A percentile compares a stretch with the other conserved stretches of the same genome.
Conservation (phyloP, 2,329 filamentous ascomycete genomes). For the Talaromyces rugulosus region DNA sequence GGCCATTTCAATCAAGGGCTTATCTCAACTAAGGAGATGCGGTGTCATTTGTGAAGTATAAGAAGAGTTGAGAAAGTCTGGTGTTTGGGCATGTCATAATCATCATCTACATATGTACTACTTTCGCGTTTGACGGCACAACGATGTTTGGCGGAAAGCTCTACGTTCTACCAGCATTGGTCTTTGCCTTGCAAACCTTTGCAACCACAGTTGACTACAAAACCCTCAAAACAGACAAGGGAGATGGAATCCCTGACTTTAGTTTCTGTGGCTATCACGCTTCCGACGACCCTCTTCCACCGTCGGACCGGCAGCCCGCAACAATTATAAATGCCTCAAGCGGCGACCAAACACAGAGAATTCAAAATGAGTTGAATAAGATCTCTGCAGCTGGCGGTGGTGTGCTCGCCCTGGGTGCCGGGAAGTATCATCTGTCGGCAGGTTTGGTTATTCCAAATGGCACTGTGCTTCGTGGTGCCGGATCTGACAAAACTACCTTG, state of each 20-base stretch:
- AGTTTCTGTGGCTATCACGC: background rate
- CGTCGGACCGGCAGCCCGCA: background rate
- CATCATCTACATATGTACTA: background rate
- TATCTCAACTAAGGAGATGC: background rate
- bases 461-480: background rate
- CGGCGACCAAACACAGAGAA: background rate
- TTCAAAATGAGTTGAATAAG: background rate
- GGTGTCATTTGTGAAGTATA: background rate
- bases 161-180: background rate
- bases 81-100: background rate
- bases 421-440: background rate
- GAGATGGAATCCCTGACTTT: background rate
- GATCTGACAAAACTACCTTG: background rate
- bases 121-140: background rate
- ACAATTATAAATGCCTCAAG: background rate
- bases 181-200: background rate
- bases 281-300: background rate
- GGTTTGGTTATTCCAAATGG: background rate
- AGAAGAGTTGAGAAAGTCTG: background rate
- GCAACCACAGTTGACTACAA: background rate
- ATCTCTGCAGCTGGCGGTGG: background rate
- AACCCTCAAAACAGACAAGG: background rate
- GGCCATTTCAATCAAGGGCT: background rate
- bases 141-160: background rate
- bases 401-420: background rate